A percentile compares a stretch with the other conserved stretches of the same genome.
phyloP scores from a whole-genome alignment of 164 flowering plant genomes.

The Akebia trifoliata region DNA sequence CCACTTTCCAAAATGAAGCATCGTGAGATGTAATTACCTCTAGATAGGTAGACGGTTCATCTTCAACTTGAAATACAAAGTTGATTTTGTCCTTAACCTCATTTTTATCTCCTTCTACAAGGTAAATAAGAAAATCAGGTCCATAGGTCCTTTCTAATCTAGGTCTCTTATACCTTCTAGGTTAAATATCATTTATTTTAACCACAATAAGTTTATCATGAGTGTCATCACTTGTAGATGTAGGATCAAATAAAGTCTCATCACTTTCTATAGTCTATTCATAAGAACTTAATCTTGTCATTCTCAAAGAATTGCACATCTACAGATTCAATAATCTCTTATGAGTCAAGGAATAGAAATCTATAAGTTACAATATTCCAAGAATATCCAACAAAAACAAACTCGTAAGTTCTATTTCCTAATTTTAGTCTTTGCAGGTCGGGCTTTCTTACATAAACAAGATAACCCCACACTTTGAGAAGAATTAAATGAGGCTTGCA shows the following conservation, averaged over 20 bases:
- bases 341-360: background rate
- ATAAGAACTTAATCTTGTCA: background rate
- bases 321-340: background rate
- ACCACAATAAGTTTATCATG: background rate
- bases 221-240: background rate
- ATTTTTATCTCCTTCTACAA: constrained; percentile 3
- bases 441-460: constrained; percentile 5
- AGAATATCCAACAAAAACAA: constrained; percentile 6
- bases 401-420: background rate
- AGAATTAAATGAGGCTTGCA: constrained; percentile 3
- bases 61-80: background rate
- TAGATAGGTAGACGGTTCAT: background rate
- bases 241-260: background rate
- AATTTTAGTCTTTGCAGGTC: constrained; percentile 7
- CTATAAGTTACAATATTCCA: background rate
- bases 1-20: constrained; percentile 4
- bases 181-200: background rate
- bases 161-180: background rate
- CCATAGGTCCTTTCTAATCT: background rate
- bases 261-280: background rate
- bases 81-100: background rate
- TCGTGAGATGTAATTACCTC: constrained; percentile 1
- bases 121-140: background rate
- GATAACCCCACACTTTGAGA: constrained; percentile 13
- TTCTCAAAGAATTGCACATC: constrained; percentile 2